Base-by-base conservation (phyloP, 2,329 filamentous ascomycete genomes). In the Diaporthe citrichinensis region DNA sequence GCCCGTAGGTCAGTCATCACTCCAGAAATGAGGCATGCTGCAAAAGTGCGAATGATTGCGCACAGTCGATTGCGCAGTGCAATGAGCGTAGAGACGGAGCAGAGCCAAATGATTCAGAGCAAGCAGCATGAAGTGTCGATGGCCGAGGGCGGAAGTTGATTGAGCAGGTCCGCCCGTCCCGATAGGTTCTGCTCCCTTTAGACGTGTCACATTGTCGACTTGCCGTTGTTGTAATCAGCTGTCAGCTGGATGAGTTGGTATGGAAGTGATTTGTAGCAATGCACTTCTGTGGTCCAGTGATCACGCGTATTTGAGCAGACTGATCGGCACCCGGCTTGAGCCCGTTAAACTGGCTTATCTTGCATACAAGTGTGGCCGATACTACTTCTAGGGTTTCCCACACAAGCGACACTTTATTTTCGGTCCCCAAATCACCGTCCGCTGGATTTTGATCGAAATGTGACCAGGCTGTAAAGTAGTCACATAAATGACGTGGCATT, bases 351-450 rank as follows among this genome's bases (percentile, higher is more conserved):
- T n/a, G 61, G 44, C 44, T 51, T 34, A 34, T 25, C 44, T 23
- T 34, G 41, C 61, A 49, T 51, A 67, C 44, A 49, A 67, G 61
- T 67, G 61, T 67, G 61, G 20, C 28, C 28, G 44, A 51, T 51
- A 36, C 44, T 46, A 51, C 61, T 67, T 36, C 20, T n/a, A 34
- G 44, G 15, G 12, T 20, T 51, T 4, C 61, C 25, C 61, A 62
- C 23, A 46, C 39, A 23, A 46, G 17, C 2, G 3, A 17, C 61
- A 65, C 41, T 67, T 20, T 67, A 67, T 51, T 51, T 51, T 67
- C 61, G 61, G 61, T 67, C 28, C n/a, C 44, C 44, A 67, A 12
- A 67, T 67, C 44, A 51, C 61, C 36, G 20, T 2, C 61, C 61
- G 61, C 28, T 15, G 20, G 8, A 12, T 8, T 34, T 44, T 67